Percentiles rank a stretch among this genome's conserved stretches.
These are phyloP conservation scores for Paecilomyces sp. DNA, from an alignment of 2,329 filamentous ascomycete species.

Conservation along the genomic window DNA sequence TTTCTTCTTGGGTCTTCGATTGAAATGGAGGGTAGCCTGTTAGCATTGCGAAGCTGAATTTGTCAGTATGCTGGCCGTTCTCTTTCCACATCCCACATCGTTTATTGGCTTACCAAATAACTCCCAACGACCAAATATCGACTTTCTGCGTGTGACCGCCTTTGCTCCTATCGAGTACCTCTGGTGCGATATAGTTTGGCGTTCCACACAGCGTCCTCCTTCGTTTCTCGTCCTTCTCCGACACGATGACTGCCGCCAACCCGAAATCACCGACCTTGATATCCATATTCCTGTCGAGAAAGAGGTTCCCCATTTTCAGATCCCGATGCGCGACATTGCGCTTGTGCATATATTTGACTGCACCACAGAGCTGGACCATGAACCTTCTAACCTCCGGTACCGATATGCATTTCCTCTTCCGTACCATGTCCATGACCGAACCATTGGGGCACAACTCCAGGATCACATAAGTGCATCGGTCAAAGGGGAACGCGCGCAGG, in stretches of 20 bases:
- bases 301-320: constrained; percentile 96
- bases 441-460: constrained; percentile 93
- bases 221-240: constrained; percentile 77
- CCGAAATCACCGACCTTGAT: constrained; percentile 98
- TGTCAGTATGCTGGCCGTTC: constrained; percentile 10
- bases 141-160: constrained; percentile 97
- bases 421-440: constrained; percentile 96
- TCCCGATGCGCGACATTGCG: constrained; percentile 96
- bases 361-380: constrained; percentile 88
- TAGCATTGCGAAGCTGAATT: constrained; percentile 78
- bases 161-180: constrained; percentile 89
- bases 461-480: constrained; percentile 84
- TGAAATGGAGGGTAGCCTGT: constrained; percentile 96
- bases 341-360: constrained; percentile 95
- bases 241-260: constrained; percentile 82
- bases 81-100: background rate
- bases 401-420: constrained; percentile 80
- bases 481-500: constrained; percentile 84
- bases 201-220: constrained; percentile 94
- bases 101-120: constrained; percentile 71
- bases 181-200: constrained; percentile 95
- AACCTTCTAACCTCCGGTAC: constrained; percentile 93
- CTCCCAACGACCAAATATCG: constrained; percentile 95
- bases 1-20: constrained; percentile 54
- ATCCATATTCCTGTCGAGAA: constrained; percentile 90